Evolutionary conservation across 345 rosid species (phyloP).

Genomic region (Noccaea caerulescens): DNA sequence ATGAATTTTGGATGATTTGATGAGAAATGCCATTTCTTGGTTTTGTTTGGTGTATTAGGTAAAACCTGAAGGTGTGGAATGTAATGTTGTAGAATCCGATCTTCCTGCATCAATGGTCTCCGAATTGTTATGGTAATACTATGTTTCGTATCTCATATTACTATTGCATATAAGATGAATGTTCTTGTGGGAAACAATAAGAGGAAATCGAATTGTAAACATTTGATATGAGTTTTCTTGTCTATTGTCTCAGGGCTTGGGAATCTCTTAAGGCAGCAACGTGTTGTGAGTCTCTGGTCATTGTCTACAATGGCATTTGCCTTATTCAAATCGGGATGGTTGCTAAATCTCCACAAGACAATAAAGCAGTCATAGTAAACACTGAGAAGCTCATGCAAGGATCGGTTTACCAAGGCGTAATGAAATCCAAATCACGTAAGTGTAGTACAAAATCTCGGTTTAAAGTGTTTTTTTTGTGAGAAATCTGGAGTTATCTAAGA

Average conservation of each 20-base stretch:
- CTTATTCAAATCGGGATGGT: slow-evolving; percentile 78
- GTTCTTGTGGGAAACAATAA: neutral
- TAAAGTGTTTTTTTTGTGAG: neutral
- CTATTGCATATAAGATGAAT: neutral
- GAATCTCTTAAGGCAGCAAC: slow-evolving; percentile 70
- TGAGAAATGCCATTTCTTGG: neutral
- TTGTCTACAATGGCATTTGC: slow-evolving; percentile 62
- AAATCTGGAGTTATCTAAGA: neutral
- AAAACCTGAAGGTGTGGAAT: slow-evolving; percentile 70
- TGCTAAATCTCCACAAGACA: slow-evolving; percentile 54
- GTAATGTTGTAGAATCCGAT: slow-evolving; percentile 47
- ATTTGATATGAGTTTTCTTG: neutral
- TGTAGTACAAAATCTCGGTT: slow-evolving; percentile 41
- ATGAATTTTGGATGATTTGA: neutral
- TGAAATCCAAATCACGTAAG: slow-evolving; percentile 82
- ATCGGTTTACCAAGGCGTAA: slow-evolving; percentile 65
- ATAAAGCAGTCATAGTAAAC: slow-evolving; percentile 53
- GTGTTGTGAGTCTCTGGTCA: slow-evolving; percentile 75
- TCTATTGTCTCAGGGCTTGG: slow-evolving; percentile 65
- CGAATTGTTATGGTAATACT: slow-evolving; percentile 68
- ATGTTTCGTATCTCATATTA: neutral
- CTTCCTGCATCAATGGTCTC: slow-evolving; percentile 57
- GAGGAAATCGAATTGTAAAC: neutral
- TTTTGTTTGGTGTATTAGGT: slow-evolving; percentile 53
- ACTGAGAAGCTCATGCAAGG: slow-evolving; percentile 67